Conservation (phyloP, 2,329 filamentous ascomycete genomes). For the Beauveria brongniartii region DNA sequence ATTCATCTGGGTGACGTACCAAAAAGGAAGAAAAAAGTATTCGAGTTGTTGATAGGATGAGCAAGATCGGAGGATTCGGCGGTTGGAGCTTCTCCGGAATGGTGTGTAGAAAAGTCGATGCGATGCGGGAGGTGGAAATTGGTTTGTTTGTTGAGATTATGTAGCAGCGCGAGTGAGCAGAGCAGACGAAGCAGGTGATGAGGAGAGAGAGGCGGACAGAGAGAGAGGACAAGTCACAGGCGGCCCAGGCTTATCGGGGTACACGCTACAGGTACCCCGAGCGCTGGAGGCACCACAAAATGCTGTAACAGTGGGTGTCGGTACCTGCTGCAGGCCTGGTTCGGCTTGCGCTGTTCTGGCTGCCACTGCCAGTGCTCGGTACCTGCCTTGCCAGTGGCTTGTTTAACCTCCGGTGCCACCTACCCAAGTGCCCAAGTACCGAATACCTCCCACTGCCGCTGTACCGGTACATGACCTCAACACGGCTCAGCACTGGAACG, state of each 20-base stretch:
- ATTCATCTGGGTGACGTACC: slow-evolving; percentile 1
- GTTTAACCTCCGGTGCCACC: neutral
- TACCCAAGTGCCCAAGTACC: neutral
- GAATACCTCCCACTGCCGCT: neutral
- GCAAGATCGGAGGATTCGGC: slow-evolving; percentile 5
- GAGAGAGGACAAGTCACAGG: slow-evolving; percentile 1
- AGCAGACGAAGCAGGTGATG: neutral
- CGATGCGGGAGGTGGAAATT: slow-evolving; percentile 4
- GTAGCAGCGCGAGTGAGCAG: slow-evolving; percentile 2
- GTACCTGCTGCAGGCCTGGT: neutral
- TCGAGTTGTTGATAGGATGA: neutral
- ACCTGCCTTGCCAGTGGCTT: neutral
- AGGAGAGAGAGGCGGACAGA: neutral
- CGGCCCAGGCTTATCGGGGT: neutral
- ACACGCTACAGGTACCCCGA: neutral
- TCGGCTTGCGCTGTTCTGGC: neutral
- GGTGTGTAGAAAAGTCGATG: slow-evolving; percentile 7
- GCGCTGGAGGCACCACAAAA: neutral
- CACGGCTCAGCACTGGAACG: neutral
- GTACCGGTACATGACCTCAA: neutral
- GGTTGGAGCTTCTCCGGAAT: slow-evolving; percentile 4
- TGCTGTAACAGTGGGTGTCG: neutral
- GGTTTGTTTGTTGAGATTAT: slow-evolving; percentile 12
- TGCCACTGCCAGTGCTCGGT: neutral
- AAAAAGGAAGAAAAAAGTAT: neutral